Base-by-base conservation (phyloP, 2,329 filamentous ascomycete genomes). In the Mollisia scopiformis region DNA sequence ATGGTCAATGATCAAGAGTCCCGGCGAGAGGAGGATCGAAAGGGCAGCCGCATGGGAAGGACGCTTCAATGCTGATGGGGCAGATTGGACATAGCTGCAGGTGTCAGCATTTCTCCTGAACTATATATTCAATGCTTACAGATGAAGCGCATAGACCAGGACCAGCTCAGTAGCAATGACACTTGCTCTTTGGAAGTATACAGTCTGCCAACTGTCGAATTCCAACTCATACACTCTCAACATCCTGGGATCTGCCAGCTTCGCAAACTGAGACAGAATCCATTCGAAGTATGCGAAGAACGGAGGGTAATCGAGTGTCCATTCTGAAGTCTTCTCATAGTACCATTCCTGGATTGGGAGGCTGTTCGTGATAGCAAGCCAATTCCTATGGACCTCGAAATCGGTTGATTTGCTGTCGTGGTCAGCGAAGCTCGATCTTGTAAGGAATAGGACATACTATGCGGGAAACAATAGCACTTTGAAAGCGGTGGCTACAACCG, bases 281-380 rank as follows among this genome's bases (percentile, higher is more conserved):
- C 92, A 98, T 82, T 99, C 95, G 78, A 98, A 97, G 75, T 91
- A 93, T 68, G 95, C 95, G 74, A 99, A 99, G 79, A 98, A 97
- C 7, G 95, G 95, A 31, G 95, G 95, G 75, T 99, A 99, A 79
- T 99, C 95, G 72, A 99, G 88, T 0, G 95, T 99, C 95, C 95
- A 99, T 92, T 98, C 92, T 61, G 95, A 99, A 1, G 93, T 97
- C 79, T 93, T 90, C 82, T 99, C 95, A 74, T 89, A 93, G 78
- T 99, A 99, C 95, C 95, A 99, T 68, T 96, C 83, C 75, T 90
- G 87, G 54, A 93, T 78, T 2, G 94, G 91, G 21, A 98, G 83
- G 63, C 91, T 96, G 77, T 97, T 84, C 4, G 95, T 98, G 69
- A 98, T 92, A 65, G 95, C 95, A 41, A 99, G 87, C 95, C 95